A percentile compares a stretch with the other conserved stretches of the same genome.
phyloP scores from a whole-genome alignment of 495 filamentous ascomycete species.

The Hyaloscypha bicolor region DNA sequence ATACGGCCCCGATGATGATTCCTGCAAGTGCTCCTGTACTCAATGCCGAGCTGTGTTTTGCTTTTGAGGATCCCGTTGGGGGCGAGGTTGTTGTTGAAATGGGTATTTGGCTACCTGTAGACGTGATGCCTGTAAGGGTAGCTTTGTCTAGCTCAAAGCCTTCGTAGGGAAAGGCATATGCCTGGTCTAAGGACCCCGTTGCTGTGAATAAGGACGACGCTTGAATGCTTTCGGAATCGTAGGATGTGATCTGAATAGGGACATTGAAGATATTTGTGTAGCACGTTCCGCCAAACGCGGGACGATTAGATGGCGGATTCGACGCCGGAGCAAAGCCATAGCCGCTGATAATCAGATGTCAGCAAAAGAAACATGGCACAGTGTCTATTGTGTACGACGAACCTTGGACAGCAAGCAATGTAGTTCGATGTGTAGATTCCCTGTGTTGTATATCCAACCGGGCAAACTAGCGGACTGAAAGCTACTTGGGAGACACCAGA shows the following conservation, averaged over 20 bases:
- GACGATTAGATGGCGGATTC: constrained; percentile 23
- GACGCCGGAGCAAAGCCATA: constrained; percentile 23
- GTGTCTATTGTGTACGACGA: too few species aligned
- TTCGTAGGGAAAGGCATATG: constrained; percentile 30
- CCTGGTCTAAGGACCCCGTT: constrained; percentile 18
- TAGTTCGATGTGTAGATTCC: constrained; percentile 13
- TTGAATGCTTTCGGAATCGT: constrained; percentile 17
- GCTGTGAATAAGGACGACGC: constrained; percentile 26
- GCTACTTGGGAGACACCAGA: constrained; percentile 18
- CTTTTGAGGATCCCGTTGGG: too few species aligned
- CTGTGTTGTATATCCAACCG: constrained; percentile 21
- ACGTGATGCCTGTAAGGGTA: constrained; percentile 13
- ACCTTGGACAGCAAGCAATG: constrained; percentile 29
- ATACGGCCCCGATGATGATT: constrained; percentile 21
- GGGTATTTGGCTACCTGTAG: too few species aligned
- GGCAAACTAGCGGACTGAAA: constrained; percentile 30
- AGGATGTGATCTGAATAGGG: constrained; percentile 25
- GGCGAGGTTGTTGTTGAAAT: not conserved
- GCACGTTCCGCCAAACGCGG: constrained; percentile 33
- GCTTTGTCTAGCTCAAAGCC: constrained; percentile 27
- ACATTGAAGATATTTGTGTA: constrained; percentile 28
- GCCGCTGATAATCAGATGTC: constrained; percentile 14
- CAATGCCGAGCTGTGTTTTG: not conserved
- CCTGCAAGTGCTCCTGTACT: constrained; percentile 25
- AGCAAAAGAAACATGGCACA: not conserved